Evolutionary conservation across 352 stramenopile species (phyloP), one percentile per base, ranked within the genome.

Genomic region (Phytophthora sp.): DNA sequence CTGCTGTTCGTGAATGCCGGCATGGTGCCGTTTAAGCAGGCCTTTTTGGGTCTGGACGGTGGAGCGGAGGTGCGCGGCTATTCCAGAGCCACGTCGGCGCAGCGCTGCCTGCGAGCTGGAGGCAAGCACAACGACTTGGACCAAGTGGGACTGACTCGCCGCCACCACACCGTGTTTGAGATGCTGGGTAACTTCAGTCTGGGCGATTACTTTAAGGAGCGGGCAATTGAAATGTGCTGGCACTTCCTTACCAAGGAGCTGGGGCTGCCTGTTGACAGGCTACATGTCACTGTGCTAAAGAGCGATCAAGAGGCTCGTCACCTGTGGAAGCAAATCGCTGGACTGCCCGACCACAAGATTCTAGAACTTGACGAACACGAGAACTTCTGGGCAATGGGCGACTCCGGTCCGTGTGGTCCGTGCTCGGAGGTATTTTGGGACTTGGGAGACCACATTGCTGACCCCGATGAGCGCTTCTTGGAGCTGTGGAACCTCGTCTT

Each of bases 91-190:
- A 89, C 88, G 6, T 99, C 98, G 57, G 93, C 89, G 27, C 97
- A 99, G 75, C 98, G 98, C 42, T 99, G 96, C 62, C 98, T 99
- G 63, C 92, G 96, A 58, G 97, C 97, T 5, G 96, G 96, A 44
- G 96, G 97, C 49, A 99, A 99, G 78, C 96, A 99, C 80, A 99
- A 99, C 75, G 97, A 99, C 77, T 78, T 99, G 44, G 97, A 99
- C 63, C 96, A 99, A 74, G 97, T 99, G 7, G 96, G 96, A 21
- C 95, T 98, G 74, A 97, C 98, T 62, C 86, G 97, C 3, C 98
- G 98, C 57, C 97, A 99, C 84, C 97, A 99, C 71, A 99, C 96
- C 45, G 98, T 99, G 76, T 99, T 99, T 71, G 97, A 99, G 80
- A 99, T 99, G 97, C 81, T 99, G 24, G 97, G 97, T 39, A 99